These are phyloP conservation scores for Neurospora tetrasperma DNA, from an alignment of 495 filamentous ascomycete species.

Conservation along the genomic window DNA sequence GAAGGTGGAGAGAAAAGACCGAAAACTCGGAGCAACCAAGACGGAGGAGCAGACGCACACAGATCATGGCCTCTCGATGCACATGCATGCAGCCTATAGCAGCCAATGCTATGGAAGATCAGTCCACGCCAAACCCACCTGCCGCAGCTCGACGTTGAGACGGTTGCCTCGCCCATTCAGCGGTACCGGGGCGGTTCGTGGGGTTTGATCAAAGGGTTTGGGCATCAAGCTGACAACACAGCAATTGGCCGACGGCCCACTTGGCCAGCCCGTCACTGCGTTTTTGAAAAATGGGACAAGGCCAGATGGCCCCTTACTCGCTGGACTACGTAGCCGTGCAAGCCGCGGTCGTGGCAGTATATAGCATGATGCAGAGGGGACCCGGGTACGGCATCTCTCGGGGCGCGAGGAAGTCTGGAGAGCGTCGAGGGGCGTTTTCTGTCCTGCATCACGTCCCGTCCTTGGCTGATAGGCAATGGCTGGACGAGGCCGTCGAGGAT, in stretches of 20 bases:
- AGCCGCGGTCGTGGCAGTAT: neutral
- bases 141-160: neutral
- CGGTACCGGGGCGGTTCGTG: neutral
- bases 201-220: neutral
- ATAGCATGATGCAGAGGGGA: neutral
- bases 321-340: neutral
- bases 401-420: neutral
- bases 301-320: neutral
- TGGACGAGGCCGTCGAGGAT: neutral
- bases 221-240: constrained; percentile 1
- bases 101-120: neutral
- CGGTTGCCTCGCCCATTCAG: neutral
- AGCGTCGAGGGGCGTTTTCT: neutral
- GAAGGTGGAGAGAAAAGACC: neutral
- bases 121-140: neutral
- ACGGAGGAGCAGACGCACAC: neutral
- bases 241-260: neutral
- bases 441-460: neutral
- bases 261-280: neutral
- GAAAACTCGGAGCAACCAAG: neutral
- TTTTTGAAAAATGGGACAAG: neutral
- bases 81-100: neutral
- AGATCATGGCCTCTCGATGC: neutral
- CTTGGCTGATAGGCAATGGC: neutral
- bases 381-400: neutral